phyloP scores from a whole-genome alignment of 192 early-diverging fungal species.

The Dispira parvispora region DNA sequence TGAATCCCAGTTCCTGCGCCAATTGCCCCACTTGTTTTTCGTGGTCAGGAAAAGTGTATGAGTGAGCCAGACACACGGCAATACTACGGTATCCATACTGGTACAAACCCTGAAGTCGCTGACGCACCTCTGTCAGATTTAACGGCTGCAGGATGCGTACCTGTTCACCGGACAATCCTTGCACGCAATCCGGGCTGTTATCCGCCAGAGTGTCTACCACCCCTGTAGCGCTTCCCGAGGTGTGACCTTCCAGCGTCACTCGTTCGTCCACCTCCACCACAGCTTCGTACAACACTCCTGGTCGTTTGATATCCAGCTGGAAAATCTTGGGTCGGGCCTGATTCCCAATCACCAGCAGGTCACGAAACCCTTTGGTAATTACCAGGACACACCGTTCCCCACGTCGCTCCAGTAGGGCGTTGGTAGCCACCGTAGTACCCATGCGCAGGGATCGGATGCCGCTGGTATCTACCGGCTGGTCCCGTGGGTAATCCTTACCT shows the following conservation, averaged over 20 bases:
- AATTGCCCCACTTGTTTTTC: conserved; percentile 52
- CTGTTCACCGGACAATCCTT: conserved; percentile 78
- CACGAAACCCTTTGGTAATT: conserved; percentile 78
- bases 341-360: conserved; percentile 66
- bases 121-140: conserved; percentile 38
- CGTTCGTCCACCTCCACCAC: conserved; percentile 79
- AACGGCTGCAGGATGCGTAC: conserved; percentile 42
- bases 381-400: conserved; percentile 79
- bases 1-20: conserved; percentile 59
- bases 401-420: conserved; percentile 71
- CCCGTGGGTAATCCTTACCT: conserved; percentile 45
- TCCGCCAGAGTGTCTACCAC: conserved; percentile 18
- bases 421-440: conserved; percentile 97
- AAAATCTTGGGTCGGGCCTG: conserved; percentile 91
- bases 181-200: conserved; percentile 20
- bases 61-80: conserved; percentile 87
- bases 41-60: conserved; percentile 81
- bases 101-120: conserved; percentile 40
- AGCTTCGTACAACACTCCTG: conserved; percentile 66
- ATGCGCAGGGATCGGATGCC: conserved; percentile 67
- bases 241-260: conserved; percentile 67
- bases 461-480: conserved; percentile 51
- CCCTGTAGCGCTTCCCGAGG: conserved; percentile 24
- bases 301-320: conserved; percentile 71
- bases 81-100: conserved; percentile 66